Conservation (phyloP, 2,329 filamentous ascomycete genomes). For the Microsporum ferrugineum region DNA sequence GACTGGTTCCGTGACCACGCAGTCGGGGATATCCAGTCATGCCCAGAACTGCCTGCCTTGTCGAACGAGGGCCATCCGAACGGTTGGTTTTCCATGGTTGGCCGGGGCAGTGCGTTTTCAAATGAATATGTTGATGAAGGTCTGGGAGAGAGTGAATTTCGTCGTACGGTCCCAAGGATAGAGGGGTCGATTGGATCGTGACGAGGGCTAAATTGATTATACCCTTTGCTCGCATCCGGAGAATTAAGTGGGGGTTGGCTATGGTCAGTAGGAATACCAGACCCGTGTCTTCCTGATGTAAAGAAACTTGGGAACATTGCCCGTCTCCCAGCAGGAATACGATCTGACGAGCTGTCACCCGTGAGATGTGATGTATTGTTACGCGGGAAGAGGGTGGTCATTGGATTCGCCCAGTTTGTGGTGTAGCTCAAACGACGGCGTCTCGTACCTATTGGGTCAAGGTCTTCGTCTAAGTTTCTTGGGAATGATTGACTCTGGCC, state of each 20-base stretch:
- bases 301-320: conserved; percentile 35
- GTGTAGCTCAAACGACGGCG: conserved; percentile 48
- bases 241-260: conserved; percentile 23
- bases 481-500: conserved; percentile 55
- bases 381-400: conserved; percentile 36
- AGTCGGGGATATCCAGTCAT: conserved; percentile 43
- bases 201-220: conserved; percentile 38
- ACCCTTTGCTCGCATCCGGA: conserved; percentile 28
- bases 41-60: conserved; percentile 42
- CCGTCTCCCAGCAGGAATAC: conserved; percentile 25
- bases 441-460: conserved; percentile 40
- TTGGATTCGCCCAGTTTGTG: conserved; percentile 42
- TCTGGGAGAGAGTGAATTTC: conserved; percentile 36
- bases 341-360: conserved; percentile 31
- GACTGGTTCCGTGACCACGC: conserved; percentile 69
- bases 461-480: conserved; percentile 41
- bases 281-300: conserved; percentile 29
- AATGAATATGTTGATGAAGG: conserved; percentile 46
- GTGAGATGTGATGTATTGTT: conserved; percentile 35
- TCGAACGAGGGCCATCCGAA: conserved; percentile 54
- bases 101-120: conserved; percentile 53
- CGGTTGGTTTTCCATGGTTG: conserved; percentile 65
- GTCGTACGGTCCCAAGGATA: conserved; percentile 32
- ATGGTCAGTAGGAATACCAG: conserved; percentile 23
- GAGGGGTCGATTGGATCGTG: conserved; percentile 38